phyloP scores from a whole-genome alignment of 2,329 filamentous ascomycete genomes.

The Teratosphaeria viscida region DNA sequence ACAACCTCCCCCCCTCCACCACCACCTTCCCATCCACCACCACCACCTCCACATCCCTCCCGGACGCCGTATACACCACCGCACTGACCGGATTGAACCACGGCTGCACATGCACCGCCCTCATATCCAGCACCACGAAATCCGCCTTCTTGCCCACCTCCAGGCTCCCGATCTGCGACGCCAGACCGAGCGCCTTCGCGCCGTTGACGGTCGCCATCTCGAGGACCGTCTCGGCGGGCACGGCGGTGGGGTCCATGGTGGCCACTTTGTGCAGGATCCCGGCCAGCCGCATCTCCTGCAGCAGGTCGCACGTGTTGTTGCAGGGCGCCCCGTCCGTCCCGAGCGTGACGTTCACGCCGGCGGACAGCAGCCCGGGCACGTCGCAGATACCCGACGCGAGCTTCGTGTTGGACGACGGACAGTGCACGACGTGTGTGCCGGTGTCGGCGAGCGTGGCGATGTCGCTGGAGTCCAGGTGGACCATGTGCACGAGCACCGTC shows the following conservation, averaged over 20 bases:
- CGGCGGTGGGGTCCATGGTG: conserved; percentile 31
- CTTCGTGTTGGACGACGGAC: conserved; percentile 43
- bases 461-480: conserved; percentile 38
- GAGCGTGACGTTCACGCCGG: conserved; percentile 37
- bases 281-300: conserved; percentile 44
- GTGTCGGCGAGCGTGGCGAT: conserved; percentile 30
- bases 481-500: conserved; percentile 44
- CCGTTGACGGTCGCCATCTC: conserved; percentile 45
- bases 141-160: conserved; percentile 38
- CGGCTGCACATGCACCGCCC: conserved; percentile 18
- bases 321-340: conserved; percentile 46
- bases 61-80: conserved; percentile 35
- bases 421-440: conserved; percentile 40
- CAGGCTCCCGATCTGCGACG: conserved; percentile 29
- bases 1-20: conserved; percentile 27
- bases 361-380: conserved; percentile 35
- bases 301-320: conserved; percentile 42
- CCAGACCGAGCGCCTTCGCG: conserved; percentile 36
- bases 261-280: conserved; percentile 39
- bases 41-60: conserved; percentile 35
- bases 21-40: conserved; percentile 34
- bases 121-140: conserved; percentile 28
- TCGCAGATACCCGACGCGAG: conserved; percentile 41
- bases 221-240: conserved; percentile 37
- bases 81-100: conserved; percentile 29